Base-by-base conservation (phyloP, 2,329 filamentous ascomycete genomes). In the Ophiostoma sp. region DNA sequence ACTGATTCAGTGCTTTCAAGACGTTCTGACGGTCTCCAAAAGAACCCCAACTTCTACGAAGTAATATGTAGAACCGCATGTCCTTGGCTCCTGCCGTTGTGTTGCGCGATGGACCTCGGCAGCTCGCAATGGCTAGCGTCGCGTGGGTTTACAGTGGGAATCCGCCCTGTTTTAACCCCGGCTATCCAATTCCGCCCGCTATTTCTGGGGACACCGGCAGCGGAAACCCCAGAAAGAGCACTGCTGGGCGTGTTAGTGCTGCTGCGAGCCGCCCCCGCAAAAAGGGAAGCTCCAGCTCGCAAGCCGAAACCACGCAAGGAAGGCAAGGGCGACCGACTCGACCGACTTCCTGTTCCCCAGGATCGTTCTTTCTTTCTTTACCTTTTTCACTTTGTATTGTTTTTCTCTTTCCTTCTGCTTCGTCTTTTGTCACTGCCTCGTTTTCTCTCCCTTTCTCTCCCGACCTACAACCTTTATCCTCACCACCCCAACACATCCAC, bases 171-270 rank as follows among this genome's bases (percentile, higher is more conserved):
- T 42, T 25, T 45, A 45, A 17, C 61, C 61, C 61, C 61, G 61
- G 61, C 61, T 66, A 66, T 66, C 33, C 36, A 66, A 42, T 22
- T 64, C 61, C 61, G 61, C 61, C 61, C 61, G n/a, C 61, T 42
- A 42, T 45, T 22, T 63, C 19, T 36, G 57, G 31, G 28, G 22
- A 25, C n/a, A 7, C 55, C 55, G 55, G 17, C 55, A 57, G 19
- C 33, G 15, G 25, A 22, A n/a, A 48, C 22, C 15, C 63, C 25
- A 48, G 22, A 22, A 22, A 15, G 12, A 63, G 48, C 55, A 45
- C 55, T 45, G 50, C n/a, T 66, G 19, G 12, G 63, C 63, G 39
- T 66, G 63, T 45, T 48, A 66, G n/a, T 66, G 33, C 33, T 31
- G 57, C 7, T 39, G 66, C 12, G 11, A 55, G 31, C 48, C 22